phyloP scores from a whole-genome alignment of 2,329 filamentous ascomycete species.

The Arthrocladium fulminans region DNA sequence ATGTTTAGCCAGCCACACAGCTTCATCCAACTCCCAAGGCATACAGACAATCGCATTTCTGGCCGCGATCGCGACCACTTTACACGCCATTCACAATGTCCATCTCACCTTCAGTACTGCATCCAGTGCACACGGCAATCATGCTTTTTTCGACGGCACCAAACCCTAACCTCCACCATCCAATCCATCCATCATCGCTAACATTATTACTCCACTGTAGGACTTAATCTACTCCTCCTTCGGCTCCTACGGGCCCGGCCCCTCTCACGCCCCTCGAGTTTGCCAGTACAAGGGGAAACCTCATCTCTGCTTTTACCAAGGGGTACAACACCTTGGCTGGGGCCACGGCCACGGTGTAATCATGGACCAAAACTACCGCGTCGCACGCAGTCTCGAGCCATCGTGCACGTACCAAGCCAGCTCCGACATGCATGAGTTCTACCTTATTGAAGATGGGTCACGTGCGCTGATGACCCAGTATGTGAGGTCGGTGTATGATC shows the following conservation, averaged over 20 bases:
- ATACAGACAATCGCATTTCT: no score
- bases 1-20: no score
- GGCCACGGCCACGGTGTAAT: slow-evolving; percentile 46
- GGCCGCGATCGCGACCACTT: no score
- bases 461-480: slow-evolving; percentile 35
- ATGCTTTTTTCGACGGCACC: no score
- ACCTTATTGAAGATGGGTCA: slow-evolving; percentile 37
- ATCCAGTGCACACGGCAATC: no score
- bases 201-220: no score
- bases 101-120: no score
- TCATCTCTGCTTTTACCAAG: slow-evolving; percentile 46
- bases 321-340: slow-evolving; percentile 44
- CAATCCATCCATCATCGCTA: background rate
- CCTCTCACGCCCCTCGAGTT: slow-evolving; percentile 40
- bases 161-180: no score
- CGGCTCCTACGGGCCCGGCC: slow-evolving; percentile 41
- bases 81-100: no score
- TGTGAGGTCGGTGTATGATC: slow-evolving; percentile 38
- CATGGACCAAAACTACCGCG: slow-evolving; percentile 43
- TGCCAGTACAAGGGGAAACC: slow-evolving; percentile 41
- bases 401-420: slow-evolving; percentile 28
- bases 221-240: slow-evolving; percentile 45
- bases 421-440: slow-evolving; percentile 46
- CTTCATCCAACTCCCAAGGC: no score
- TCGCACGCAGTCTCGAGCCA: slow-evolving; percentile 39